phyloP scores from a whole-genome alignment of 179 eudicot species.

The Vitellaria paradoxa region DNA sequence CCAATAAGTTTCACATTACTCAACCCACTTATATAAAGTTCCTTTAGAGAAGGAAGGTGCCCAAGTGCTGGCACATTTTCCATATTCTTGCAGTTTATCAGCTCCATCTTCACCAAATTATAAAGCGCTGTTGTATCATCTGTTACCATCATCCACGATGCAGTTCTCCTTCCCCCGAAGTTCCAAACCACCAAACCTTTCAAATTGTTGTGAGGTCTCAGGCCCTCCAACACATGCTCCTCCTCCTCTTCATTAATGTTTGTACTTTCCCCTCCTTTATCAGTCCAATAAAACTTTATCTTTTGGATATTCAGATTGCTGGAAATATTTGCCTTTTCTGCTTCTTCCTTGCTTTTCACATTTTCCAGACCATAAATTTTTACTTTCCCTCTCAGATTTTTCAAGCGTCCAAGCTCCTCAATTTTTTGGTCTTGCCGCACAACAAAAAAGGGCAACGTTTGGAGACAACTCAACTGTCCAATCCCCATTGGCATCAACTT shows the following conservation, averaged over 20 bases:
- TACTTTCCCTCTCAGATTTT: constrained; percentile 19
- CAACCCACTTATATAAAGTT: neutral
- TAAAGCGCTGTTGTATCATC: neutral
- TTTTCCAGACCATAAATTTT: constrained; percentile 11
- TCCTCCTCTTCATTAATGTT: neutral
- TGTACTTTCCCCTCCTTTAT: neutral
- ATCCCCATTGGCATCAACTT: too few species aligned
- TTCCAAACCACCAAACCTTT: neutral
- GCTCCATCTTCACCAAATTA: neutral
- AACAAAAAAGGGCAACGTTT: constrained; percentile 11
- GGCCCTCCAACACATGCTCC: neutral
- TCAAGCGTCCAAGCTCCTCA: constrained; percentile 15
- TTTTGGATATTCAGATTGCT: constrained; percentile 9
- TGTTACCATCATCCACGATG: neutral
- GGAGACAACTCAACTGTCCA: too few species aligned
- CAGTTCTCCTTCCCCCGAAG: neutral
- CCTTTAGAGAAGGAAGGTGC: neutral
- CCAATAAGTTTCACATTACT: neutral
- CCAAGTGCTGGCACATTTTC: neutral
- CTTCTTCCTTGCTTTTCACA: constrained; percentile 18
- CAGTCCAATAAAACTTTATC: constrained; percentile 8
- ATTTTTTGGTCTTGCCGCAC: constrained; percentile 17
- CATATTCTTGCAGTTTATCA: neutral
- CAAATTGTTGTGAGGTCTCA: neutral
- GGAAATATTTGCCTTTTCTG: constrained; percentile 3